Evolutionary conservation across 177 flowering plant species (phyloP).

Genomic region (Vitis hybrid): DNA sequence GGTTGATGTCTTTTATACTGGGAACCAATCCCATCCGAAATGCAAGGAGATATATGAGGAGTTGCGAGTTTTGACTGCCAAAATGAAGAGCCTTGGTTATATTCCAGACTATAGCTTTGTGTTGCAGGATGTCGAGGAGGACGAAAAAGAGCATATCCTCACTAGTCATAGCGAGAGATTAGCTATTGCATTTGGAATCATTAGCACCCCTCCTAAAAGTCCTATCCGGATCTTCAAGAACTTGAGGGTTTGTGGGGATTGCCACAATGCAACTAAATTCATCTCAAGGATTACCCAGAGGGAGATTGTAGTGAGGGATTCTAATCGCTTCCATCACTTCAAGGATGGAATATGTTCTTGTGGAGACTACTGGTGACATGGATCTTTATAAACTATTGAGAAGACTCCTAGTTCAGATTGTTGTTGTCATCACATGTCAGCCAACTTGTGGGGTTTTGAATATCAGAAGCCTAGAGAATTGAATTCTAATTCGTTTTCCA

Average conservation of each 20-base stretch:
- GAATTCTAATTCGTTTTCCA: too few relatives aligned
- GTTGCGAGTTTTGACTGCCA: background rate
- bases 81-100: conserved; percentile 40
- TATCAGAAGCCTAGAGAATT: background rate
- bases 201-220: conserved; percentile 18
- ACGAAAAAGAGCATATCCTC: conserved; percentile 64
- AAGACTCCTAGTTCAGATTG: too few relatives aligned
- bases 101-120: conserved; percentile 60
- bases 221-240: conserved; percentile 6
- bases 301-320: conserved; percentile 5
- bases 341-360: too few relatives aligned
- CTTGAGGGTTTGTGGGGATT: conserved; percentile 8
- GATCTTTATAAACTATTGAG: too few relatives aligned
- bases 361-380: too few relatives aligned
- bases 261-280: conserved; percentile 1
- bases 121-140: conserved; percentile 72
- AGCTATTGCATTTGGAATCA: conserved; percentile 64
- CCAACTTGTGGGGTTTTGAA: background rate
- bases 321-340: conserved; percentile 8
- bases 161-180: conserved; percentile 59
- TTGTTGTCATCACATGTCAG: too few relatives aligned
- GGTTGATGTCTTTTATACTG: conserved; percentile 55
- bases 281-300: conserved; percentile 3
- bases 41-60: background rate
- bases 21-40: conserved; percentile 54